These are phyloP conservation scores for Ustilago vetiveriae DNA, from an alignment of 1,284 basidiomycete species.

Conservation along the genomic window DNA sequence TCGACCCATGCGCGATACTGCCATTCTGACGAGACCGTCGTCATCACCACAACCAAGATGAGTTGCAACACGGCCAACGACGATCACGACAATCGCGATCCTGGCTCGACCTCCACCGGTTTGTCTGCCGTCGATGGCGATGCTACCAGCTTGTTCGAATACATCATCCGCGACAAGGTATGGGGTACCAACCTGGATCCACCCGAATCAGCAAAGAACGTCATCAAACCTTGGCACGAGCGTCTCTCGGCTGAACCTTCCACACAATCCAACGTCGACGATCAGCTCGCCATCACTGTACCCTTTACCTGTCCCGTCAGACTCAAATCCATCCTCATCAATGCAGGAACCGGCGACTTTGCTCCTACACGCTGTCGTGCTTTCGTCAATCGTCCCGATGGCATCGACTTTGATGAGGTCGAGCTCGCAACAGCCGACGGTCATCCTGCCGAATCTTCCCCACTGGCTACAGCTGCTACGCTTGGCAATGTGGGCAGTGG, in stretches of 20 bases:
- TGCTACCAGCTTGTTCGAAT: slow-evolving; percentile 54
- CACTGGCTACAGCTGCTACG: slow-evolving; percentile 22
- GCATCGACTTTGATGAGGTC: slow-evolving; percentile 63
- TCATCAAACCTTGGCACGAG: slow-evolving; percentile 65
- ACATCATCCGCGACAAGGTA: slow-evolving; percentile 59
- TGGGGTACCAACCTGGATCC: slow-evolving; percentile 62
- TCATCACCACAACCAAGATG: slow-evolving; percentile 23
- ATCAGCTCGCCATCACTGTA: slow-evolving; percentile 64
- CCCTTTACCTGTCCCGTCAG: slow-evolving; percentile 63
- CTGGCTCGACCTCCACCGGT: slow-evolving; percentile 11
- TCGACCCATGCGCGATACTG: slow-evolving; percentile 5
- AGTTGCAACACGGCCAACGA: slow-evolving; percentile 38
- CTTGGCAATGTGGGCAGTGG: slow-evolving; percentile 53
- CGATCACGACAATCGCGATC: slow-evolving; percentile 37
- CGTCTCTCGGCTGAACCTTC: slow-evolving; percentile 44
- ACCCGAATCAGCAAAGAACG: slow-evolving; percentile 57
- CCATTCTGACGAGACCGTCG: not conserved
- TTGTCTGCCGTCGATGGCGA: slow-evolving; percentile 46
- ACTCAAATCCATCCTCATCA: slow-evolving; percentile 60
- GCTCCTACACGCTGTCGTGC: slow-evolving; percentile 57
- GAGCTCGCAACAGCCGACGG: slow-evolving; percentile 27
- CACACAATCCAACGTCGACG: slow-evolving; percentile 63
- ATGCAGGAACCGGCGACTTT: slow-evolving; percentile 60
- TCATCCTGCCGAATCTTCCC: slow-evolving; percentile 20
- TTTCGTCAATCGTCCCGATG: slow-evolving; percentile 63